phyloP scores from a whole-genome alignment of 2,329 filamentous ascomycete genomes.

The Trichoderma polysporum region DNA sequence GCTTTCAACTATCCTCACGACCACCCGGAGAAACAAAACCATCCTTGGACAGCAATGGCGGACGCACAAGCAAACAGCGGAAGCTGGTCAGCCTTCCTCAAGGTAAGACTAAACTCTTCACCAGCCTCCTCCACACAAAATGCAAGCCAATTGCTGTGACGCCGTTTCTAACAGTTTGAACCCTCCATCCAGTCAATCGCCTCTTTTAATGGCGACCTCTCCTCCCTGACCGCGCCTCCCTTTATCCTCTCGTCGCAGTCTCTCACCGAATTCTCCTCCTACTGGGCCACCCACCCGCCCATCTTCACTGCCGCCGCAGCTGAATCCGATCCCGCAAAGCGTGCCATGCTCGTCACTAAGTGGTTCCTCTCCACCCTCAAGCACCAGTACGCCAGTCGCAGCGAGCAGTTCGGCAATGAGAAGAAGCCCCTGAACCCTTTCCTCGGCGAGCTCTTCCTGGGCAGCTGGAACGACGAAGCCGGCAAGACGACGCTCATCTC shows the following conservation, averaged over 20 bases:
- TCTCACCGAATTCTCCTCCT: slow-evolving; percentile 76
- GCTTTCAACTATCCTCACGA: neutral
- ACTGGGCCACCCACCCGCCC: slow-evolving; percentile 76
- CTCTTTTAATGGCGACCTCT: slow-evolving; percentile 79
- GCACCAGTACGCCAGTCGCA: slow-evolving; percentile 74
- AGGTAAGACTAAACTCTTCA: slow-evolving; percentile 39
- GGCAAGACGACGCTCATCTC: slow-evolving; percentile 85
- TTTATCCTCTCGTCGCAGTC: slow-evolving; percentile 80
- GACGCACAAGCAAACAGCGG: slow-evolving; percentile 42
- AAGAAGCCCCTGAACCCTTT: slow-evolving; percentile 99
- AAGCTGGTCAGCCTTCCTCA: slow-evolving; percentile 54
- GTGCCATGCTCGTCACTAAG: slow-evolving; percentile 83
- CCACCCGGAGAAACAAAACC: neutral
- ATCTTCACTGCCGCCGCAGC: slow-evolving; percentile 79
- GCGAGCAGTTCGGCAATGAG: slow-evolving; percentile 81
- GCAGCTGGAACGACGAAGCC: slow-evolving; percentile 79
- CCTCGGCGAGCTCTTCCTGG: slow-evolving; percentile 89
- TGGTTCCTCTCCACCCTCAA: slow-evolving; percentile 95
- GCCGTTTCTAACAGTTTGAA: neutral
- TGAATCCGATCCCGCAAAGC: slow-evolving; percentile 77
- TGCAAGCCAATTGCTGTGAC: neutral
- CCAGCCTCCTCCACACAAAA: neutral
- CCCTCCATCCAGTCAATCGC: slow-evolving; percentile 62
- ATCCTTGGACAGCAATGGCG: slow-evolving; percentile 28
- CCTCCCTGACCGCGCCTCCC: slow-evolving; percentile 76